Evolutionary conservation across 2,329 filamentous ascomycete species (phyloP).

Genomic region (Rhinocladiella similis): DNA sequence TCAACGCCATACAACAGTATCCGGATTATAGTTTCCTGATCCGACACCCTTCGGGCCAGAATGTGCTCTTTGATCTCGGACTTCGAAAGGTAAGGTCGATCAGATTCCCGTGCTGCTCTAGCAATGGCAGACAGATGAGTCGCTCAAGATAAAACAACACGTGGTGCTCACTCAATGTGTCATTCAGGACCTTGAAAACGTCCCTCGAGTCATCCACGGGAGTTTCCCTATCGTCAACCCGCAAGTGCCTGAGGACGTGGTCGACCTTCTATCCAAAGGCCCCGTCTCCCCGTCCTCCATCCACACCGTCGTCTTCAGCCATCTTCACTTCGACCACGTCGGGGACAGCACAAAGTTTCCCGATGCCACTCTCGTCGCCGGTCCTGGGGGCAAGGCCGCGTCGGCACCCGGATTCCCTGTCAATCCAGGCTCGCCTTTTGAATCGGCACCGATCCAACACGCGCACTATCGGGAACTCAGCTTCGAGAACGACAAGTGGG

Average conservation of each 20-base stretch:
- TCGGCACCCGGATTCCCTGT: slow-evolving; percentile 51
- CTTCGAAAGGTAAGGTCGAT: slow-evolving; percentile 28
- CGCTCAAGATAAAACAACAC: too few relatives aligned
- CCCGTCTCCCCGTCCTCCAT: slow-evolving; percentile 10
- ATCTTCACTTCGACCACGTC: slow-evolving; percentile 45
- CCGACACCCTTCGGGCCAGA: slow-evolving; percentile 38
- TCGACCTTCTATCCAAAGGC: slow-evolving; percentile 19
- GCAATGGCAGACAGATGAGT: not conserved
- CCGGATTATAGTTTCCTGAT: slow-evolving; percentile 43
- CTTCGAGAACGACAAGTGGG: slow-evolving; percentile 43
- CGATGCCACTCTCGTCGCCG: slow-evolving; percentile 51
- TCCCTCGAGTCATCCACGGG: slow-evolving; percentile 1
- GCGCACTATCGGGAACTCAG: slow-evolving; percentile 33
- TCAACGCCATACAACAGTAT: not conserved
- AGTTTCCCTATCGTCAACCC: not conserved
- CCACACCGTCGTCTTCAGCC: slow-evolving; percentile 24
- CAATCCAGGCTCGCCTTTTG: slow-evolving; percentile 31
- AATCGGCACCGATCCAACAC: slow-evolving; percentile 29
- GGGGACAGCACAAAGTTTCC: slow-evolving; percentile 53
- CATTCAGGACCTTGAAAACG: slow-evolving; percentile 3
- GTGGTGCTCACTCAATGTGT: too few relatives aligned
- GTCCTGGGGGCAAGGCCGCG: slow-evolving; percentile 51
- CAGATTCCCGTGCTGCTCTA: slow-evolving; percentile 8
- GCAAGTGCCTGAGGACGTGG: slow-evolving; percentile 18
- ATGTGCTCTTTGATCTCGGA: slow-evolving; percentile 39